phyloP scores from a whole-genome alignment of 305 asterid species.

The Fraxinus nigra region DNA sequence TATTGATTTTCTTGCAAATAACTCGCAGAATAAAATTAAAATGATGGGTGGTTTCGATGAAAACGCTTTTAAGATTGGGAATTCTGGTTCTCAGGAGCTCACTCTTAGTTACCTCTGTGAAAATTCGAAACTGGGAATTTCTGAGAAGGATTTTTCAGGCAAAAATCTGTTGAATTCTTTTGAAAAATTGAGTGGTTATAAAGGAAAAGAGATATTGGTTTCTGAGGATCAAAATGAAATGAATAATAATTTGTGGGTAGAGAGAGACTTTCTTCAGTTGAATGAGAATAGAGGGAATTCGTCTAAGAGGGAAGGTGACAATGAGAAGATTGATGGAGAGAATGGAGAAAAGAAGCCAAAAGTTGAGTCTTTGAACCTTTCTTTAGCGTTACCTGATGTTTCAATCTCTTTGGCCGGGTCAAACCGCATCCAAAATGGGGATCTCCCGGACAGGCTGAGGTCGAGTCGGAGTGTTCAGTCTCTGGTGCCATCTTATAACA shows the following conservation, averaged over 20 bases:
- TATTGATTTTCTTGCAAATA: constrained; percentile 51
- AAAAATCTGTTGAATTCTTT: constrained; percentile 46
- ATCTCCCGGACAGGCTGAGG: constrained; percentile 51
- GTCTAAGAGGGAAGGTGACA: constrained; percentile 57
- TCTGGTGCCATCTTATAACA: constrained; percentile 55
- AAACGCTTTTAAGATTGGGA: constrained; percentile 33
- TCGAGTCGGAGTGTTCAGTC: constrained; percentile 72
- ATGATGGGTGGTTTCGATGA: constrained; percentile 44
- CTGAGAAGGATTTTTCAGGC: constrained; percentile 46
- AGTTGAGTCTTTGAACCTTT: constrained; percentile 75
- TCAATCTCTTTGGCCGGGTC: constrained; percentile 74
- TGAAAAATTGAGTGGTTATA: constrained; percentile 48
- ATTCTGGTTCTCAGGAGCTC: constrained; percentile 67
- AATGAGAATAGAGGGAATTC: constrained; percentile 54
- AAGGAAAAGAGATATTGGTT: constrained; percentile 70
- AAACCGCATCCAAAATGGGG: constrained; percentile 54
- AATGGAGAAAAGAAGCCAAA: constrained; percentile 66
- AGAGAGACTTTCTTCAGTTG: constrained; percentile 83
- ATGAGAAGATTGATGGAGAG: constrained; percentile 43
- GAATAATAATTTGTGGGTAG: constrained; percentile 53
- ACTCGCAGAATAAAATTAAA: constrained; percentile 36
- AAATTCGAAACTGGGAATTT: constrained; percentile 48
- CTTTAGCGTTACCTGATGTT: constrained; percentile 73
- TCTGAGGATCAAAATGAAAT: constrained; percentile 61
- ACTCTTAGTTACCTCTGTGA: constrained; percentile 90